Base-by-base conservation (phyloP, 2,329 filamentous ascomycete species). In the Cladosporium sp. region DNA sequence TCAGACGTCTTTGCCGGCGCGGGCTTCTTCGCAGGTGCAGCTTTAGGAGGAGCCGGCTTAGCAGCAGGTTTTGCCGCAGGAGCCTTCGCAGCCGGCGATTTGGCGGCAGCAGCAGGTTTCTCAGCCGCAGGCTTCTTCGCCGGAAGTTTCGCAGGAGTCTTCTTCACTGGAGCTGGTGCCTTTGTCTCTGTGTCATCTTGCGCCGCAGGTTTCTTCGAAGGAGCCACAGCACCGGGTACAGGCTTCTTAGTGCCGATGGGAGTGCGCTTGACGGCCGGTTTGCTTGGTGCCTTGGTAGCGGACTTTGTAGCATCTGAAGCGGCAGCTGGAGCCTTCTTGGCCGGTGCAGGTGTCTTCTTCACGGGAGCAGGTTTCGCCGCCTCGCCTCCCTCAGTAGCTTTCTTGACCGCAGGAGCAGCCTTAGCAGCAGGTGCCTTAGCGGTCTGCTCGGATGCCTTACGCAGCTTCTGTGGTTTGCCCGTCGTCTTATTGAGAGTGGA, bases 161-260 rank as follows among this genome's bases (percentile, higher is more conserved):
- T 59, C 15, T 34, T 58, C 13, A 53, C 35, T 17, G 62, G 54
- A 12, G 58, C 58, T 7, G 62, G 62, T 17, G 45, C 61, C 28
- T 32, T 32, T 9, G 28, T 32, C 13, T 22, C 34, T 7, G 42
- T 17, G 13, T 47, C 34, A 1, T 28, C 34, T 22, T 19, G 20
- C 39, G 28, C 36, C 13, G 47, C 35, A n/a, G 49, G 36, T 20
- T 57, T 54, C 58, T 54, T 58, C 35, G 56, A 57, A 19, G 56
- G 32, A 53, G 49, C 42, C 3, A 36, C 42, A 15, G 59, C 47
- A 5, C 42, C 19, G 7, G 58, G 44, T 1, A 52, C 20, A 12
- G 54, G 42, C 25, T 51, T 54, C 42, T 58, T 53, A 12, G 58
- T 53, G 8, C 54, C 54, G 36, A 51, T 40, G 1, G 54, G 45